These are phyloP conservation scores for Cordyceps tenuipes DNA, from an alignment of 2,329 filamentous ascomycete genomes.

Conservation along the genomic window DNA sequence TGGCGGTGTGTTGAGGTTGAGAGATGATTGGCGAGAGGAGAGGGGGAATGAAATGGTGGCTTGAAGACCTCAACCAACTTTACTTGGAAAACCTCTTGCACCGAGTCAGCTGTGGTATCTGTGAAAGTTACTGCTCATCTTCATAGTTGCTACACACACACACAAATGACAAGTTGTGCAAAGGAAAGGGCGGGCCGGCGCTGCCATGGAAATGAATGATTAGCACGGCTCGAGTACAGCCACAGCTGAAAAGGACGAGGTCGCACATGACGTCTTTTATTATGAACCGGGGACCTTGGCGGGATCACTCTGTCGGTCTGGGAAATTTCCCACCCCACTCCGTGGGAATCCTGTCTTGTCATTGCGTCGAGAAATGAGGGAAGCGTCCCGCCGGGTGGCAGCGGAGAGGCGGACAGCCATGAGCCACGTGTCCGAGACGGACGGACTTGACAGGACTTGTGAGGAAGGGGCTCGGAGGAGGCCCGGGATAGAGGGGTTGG, in stretches of 20 bases:
- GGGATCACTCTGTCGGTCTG: background rate
- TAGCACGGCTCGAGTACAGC: background rate
- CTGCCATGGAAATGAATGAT: too few species aligned
- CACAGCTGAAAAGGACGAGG: background rate
- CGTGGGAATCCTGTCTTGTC: background rate
- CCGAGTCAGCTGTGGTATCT: background rate
- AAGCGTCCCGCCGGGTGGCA: too few species aligned
- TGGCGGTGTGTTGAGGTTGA: background rate
- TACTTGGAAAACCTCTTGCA: background rate
- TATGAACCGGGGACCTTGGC: background rate
- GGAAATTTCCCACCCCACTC: constrained; percentile 15
- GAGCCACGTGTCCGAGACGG: too few species aligned
- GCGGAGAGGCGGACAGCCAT: too few species aligned
- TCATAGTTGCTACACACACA: background rate
- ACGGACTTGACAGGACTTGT: too few species aligned
- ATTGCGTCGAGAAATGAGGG: too few species aligned
- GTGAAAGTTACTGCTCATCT: background rate
- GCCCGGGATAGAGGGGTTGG: too few species aligned
- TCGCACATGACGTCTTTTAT: background rate
- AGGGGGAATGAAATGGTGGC: background rate
- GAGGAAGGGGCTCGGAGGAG: too few species aligned
- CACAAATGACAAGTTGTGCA: background rate
- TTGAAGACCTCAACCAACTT: constrained; percentile 1
- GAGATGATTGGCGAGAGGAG: too few species aligned
- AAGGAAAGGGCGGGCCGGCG: background rate